Base-by-base conservation (phyloP, 768 basidiomycete species). In the Hericium erinaceus region DNA sequence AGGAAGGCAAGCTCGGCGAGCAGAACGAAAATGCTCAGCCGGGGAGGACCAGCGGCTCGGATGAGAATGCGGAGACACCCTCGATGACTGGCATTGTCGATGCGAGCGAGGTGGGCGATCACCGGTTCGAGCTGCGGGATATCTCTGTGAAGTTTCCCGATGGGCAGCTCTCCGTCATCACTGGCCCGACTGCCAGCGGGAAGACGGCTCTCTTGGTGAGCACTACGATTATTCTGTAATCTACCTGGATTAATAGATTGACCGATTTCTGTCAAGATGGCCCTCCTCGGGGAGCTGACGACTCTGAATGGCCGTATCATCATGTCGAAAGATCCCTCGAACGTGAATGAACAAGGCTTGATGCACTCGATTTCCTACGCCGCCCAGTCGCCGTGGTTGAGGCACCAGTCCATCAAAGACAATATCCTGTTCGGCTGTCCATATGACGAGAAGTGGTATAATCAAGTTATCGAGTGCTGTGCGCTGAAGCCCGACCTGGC, bases 401-500 rank as follows among this genome's bases (percentile, higher is more conserved):
- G 73, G 28, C 73, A 76, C 56, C 71, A 73, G 16, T 77, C 78
- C 0, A 79, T 84, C 66, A 75, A 74, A 59, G 77, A 79, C 50
- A 85, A 84, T 67, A 84, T 85, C 65, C 67, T 82, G 18, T 85
- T 85, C 58, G 82, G 81, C 8, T 68, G 67, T 56, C 72, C 70
- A 33, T 73, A 68, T 46, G 85, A 89, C 53, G 82, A 88, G 60
- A 81, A 84, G 60, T 75, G 90, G 52, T 94, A 94, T 61, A 72
- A 85, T 10, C 75, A 74, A 0, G 90, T 92, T 20, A 68, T 95
- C n/a, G 85, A 92, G 54, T 87, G 83, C 13, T 98, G 95, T 65
- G 93, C 92, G 1, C 70, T 98, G 54, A 73, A 68, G 33, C 82
- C 87, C 0, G 95, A 98, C 73, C 70, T 98, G 57, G 81, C 87